phyloP scores from a whole-genome alignment of 805 yeast genomes.

The Saturnispora serradocipensis region DNA sequence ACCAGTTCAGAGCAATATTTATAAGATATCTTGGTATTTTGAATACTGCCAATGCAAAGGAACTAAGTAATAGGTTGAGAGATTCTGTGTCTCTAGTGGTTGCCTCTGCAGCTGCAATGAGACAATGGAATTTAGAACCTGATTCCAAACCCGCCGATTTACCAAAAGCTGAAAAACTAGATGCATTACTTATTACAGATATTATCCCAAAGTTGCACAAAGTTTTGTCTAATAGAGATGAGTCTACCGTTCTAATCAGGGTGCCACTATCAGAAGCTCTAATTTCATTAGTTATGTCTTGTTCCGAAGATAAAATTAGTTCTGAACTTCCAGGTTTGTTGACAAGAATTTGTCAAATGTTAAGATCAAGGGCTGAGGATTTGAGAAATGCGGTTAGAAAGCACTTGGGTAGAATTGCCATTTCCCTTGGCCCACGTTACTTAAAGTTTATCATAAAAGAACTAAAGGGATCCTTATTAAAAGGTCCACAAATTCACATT shows the following conservation, averaged over 20 bases:
- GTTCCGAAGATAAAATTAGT: conserved; percentile 47
- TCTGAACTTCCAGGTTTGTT: conserved; percentile 69
- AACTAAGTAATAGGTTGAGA: conserved; percentile 37
- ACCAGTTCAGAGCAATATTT: conserved; percentile 68
- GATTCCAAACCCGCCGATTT: conserved; percentile 23
- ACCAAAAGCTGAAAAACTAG: conserved; percentile 32
- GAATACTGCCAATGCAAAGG: conserved; percentile 16
- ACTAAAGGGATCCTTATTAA: conserved; percentile 62
- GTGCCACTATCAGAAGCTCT: conserved; percentile 78
- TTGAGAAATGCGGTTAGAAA: conserved; percentile 80
- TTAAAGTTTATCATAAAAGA: conserved; percentile 70
- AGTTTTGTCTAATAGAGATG: conserved; percentile 56
- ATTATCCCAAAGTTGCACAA: conserved; percentile 54
- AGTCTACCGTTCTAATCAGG: conserved; percentile 66
- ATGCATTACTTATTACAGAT: conserved; percentile 43
- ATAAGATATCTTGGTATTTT: conserved; percentile 47
- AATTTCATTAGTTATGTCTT: conserved; percentile 53
- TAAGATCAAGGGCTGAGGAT: conserved; percentile 79
- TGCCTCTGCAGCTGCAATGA: conserved; percentile 40
- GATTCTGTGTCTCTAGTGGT: conserved; percentile 52
- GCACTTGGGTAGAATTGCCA: conserved; percentile 55
- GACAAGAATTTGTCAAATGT: conserved; percentile 79
- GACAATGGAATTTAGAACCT: conserved; percentile 10
- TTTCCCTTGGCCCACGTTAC: conserved; percentile 62
- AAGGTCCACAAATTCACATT: conserved; percentile 92